Base-by-base conservation (phyloP, 345 rosid genomes). In the Euphorbia tirucalli region DNA sequence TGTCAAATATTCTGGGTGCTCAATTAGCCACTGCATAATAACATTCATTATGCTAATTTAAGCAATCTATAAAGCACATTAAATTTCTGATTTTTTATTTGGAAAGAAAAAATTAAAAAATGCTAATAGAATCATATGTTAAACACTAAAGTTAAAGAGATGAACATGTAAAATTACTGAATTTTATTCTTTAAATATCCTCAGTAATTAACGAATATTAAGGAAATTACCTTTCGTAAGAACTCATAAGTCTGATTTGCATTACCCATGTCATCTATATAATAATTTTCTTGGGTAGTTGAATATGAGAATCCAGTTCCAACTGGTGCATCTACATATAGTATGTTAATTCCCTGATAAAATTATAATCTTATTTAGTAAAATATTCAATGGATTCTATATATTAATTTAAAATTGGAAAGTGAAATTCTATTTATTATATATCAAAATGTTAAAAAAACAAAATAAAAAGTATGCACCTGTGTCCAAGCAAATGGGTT, bases 301-400 rank as follows among this genome's bases (percentile, higher is more conserved):
- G 83, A 75, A 61, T 79, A 79, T 5, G 83, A 79, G 68, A 79
- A 79, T 46, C 83, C 83, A n/a, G 83, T 71, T 3, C 79, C 83
- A 25, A 80, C 57, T 1, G 83, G 83, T 64, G 74, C 67, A 68
- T 79, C 83, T 22, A 79, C 83, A 41, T 79, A 79, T 32, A 79
- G 18, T 22, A 79, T 70, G 70, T 68, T 80, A 21, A 69, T 5
- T 3, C 73, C 74, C 83, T 80, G 37, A 35, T 46, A 11, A 50
- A 31, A 31, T 5, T 10, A 7, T 21, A n/a, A n/a, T n/a, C n/a
- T n/a, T n/a, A n/a, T n/a, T n/a, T n/a, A 10, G 1, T 35, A 35
- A 35, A 35, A 3, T 35, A 35, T 3, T 35, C 39, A 35, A 35
- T 35, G 7, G 7, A 35, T 3, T 35, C 7, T 35, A 35, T 3